A percentile compares a stretch with the other conserved stretches of the same genome.
Conservation (phyloP, 192 early-diverging fungal genomes). For the Backusella tarrabulga region DNA sequence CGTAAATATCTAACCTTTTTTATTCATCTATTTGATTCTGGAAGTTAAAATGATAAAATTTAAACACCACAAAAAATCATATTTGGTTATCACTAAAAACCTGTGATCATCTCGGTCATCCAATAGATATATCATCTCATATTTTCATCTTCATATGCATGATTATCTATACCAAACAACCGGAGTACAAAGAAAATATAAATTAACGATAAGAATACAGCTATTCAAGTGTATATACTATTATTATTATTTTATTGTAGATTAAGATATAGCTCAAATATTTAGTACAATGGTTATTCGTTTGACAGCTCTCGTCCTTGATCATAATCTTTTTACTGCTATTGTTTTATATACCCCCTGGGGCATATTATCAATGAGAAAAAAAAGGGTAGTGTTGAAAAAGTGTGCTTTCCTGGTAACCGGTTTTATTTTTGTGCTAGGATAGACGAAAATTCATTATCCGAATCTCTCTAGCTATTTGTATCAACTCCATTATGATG, state of each 20-base stretch:
- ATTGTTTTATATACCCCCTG: background rate
- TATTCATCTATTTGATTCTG: background rate
- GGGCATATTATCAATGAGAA: background rate
- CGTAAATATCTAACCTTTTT: background rate
- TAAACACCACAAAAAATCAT: background rate
- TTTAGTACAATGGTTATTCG: background rate
- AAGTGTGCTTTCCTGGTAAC: background rate
- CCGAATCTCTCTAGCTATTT: background rate
- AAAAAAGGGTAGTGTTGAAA: background rate
- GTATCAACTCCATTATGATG: background rate
- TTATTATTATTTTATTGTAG: background rate
- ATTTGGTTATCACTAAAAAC: background rate
- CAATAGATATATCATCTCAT: background rate
- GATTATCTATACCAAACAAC: background rate
- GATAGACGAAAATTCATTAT: background rate
- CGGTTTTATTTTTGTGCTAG: background rate
- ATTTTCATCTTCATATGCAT: background rate
- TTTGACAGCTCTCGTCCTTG: background rate
- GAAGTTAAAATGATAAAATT: background rate
- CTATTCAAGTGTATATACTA: background rate
- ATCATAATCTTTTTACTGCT: background rate
- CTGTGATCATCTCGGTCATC: background rate
- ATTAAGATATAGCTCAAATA: background rate
- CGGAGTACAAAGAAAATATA: background rate
- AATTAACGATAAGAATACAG: background rate